phyloP scores from a whole-genome alignment of 306 rosid genomes.

The Purshia tridentata region DNA sequence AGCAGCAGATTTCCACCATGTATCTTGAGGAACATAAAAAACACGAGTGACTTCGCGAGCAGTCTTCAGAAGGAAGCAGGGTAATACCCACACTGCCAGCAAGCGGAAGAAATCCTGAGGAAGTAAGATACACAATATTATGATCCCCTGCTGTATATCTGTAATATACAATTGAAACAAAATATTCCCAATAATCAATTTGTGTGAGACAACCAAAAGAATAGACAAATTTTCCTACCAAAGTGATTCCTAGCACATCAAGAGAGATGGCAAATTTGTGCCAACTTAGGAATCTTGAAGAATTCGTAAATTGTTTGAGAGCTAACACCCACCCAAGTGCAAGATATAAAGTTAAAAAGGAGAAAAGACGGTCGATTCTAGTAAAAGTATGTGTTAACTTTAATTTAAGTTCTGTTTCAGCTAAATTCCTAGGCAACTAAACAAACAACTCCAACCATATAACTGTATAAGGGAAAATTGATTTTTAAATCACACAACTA shows the following conservation, averaged over 20 bases:
- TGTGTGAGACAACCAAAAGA: background rate
- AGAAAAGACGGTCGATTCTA: background rate
- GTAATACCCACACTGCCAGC: conserved; percentile 34
- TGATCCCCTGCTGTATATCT: background rate
- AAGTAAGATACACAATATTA: background rate
- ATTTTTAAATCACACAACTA: too few relatives aligned
- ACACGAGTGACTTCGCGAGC: conserved; percentile 33
- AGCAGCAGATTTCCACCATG: conserved; percentile 35
- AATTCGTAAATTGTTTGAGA: background rate
- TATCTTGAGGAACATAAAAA: conserved; percentile 9
- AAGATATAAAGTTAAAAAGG: background rate
- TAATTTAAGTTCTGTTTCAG: background rate
- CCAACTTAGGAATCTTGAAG: background rate
- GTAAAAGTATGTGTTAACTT: background rate
- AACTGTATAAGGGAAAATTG: too few relatives aligned
- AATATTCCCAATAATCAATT: too few relatives aligned
- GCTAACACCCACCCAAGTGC: background rate
- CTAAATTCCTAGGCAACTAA: background rate
- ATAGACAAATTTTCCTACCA: background rate
- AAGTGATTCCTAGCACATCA: background rate
- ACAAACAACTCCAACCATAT: background rate
- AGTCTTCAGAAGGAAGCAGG: conserved; percentile 41
- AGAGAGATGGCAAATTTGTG: background rate
- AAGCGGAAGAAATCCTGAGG: conserved; percentile 41
- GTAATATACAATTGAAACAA: too few relatives aligned